Conservation (phyloP, 371 early-diverging fungal genomes). For the Capniomyces stellatus region DNA sequence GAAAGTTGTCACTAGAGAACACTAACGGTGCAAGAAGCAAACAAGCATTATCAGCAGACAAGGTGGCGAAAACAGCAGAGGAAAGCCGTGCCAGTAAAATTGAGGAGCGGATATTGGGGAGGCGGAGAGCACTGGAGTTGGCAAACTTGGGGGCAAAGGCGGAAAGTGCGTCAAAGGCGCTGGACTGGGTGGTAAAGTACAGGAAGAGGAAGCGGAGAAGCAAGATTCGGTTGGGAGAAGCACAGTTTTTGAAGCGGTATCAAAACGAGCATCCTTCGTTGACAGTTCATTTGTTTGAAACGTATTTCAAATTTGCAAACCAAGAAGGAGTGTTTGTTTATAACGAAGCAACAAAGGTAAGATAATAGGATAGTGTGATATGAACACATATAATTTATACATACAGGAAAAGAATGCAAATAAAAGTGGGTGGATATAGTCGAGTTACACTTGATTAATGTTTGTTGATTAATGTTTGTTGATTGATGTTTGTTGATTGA, state of each 20-base stretch:
- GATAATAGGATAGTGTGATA: background rate
- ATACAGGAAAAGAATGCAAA: no score
- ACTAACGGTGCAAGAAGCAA: background rate
- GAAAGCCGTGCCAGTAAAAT: background rate
- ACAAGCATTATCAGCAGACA: background rate
- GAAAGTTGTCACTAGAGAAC: no score
- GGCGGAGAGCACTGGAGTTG: constrained; percentile 7
- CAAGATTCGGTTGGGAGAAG: background rate
- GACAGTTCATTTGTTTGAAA: constrained; percentile 18
- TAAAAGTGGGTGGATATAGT: no score
- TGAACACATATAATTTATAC: no score
- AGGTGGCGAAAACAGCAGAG: background rate
- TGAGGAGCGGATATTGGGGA: constrained; percentile 1
- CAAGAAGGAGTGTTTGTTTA: constrained; percentile 26
- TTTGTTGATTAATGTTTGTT: no score
- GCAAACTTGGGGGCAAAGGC: background rate
- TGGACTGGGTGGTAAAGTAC: background rate
- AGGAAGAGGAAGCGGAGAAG: background rate
- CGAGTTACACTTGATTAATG: no score
- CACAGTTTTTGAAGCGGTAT: background rate
- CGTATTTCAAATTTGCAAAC: constrained; percentile 24
- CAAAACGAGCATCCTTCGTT: constrained; percentile 17
- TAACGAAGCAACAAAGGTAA: constrained; percentile 11
- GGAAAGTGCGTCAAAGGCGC: background rate
- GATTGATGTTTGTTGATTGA: no score